A percentile compares a stretch with the other conserved stretches of the same genome.
These are phyloP conservation scores for Avena insularis DNA, from an alignment of 176 grass and related monocot species.

Conservation along the genomic window DNA sequence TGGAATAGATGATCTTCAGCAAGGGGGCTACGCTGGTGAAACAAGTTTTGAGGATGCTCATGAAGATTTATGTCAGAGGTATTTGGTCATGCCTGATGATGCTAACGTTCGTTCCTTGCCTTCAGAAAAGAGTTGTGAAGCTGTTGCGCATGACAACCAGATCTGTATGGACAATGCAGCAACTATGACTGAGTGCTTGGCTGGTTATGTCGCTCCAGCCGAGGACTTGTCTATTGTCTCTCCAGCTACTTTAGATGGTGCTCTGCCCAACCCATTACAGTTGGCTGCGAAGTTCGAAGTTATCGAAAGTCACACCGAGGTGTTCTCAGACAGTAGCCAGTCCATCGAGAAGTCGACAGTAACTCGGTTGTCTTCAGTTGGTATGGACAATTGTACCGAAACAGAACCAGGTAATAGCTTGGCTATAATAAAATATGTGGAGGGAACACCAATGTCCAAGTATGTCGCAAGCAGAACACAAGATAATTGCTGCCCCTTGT, in stretches of 20 bases:
- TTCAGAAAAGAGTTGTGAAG: slow-evolving; percentile 18
- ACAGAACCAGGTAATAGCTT: slow-evolving; percentile 21
- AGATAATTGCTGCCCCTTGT: not conserved
- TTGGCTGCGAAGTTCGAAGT: not conserved
- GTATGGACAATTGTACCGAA: not conserved
- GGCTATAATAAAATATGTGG: slow-evolving; percentile 6
- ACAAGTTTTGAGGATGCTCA: not conserved
- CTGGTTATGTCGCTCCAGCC: not conserved
- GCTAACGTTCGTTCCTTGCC: not conserved
- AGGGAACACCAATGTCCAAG: slow-evolving; percentile 39
- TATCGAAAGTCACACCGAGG: not conserved
- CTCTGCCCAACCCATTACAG: not conserved
- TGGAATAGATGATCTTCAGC: slow-evolving; percentile 10
- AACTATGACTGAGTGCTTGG: not conserved
- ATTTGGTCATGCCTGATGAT: slow-evolving; percentile 10
- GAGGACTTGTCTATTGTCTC: slow-evolving; percentile 1
- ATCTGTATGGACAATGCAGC: not conserved
- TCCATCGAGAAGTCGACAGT: not conserved
- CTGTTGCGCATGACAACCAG: not conserved
- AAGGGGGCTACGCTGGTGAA: not conserved
- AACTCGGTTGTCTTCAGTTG: slow-evolving; percentile 2
- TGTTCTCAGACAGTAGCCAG: not conserved
- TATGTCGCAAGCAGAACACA: not conserved
- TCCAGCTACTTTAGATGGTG: not conserved
- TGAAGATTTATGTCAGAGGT: not conserved